Evolutionary conservation across 768 basidiomycete genomes (phyloP).

Genomic region (Leccinum fibrillosum): DNA sequence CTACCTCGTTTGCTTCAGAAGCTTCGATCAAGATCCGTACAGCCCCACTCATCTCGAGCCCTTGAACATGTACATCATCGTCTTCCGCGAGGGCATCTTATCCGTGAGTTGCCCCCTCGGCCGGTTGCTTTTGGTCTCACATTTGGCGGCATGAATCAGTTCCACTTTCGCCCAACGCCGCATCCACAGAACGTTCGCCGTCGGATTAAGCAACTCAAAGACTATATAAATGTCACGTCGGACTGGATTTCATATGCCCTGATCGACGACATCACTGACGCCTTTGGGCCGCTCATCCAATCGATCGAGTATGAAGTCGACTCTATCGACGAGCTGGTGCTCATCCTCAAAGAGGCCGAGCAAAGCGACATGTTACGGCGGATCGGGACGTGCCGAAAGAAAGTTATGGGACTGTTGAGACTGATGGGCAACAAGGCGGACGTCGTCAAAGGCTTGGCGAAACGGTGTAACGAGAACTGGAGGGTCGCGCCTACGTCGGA

Average conservation of each 20-base stretch:
- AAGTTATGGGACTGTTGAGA: slow-evolving; percentile 95
- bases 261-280: slow-evolving; percentile 99
- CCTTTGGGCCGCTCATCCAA: slow-evolving; percentile 97
- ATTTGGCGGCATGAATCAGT: slow-evolving; percentile 42
- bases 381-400: slow-evolving; percentile 97
- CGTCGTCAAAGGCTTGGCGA: slow-evolving; percentile 97
- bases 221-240: slow-evolving; percentile 97
- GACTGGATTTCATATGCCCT: slow-evolving; percentile 99
- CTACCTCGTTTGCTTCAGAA: slow-evolving; percentile 98
- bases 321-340: slow-evolving; percentile 95
- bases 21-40: slow-evolving; percentile 98
- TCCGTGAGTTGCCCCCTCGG: slow-evolving; percentile 57
- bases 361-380: slow-evolving; percentile 97
- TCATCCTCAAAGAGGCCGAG: slow-evolving; percentile 71
- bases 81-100: slow-evolving; percentile 94
- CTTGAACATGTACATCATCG: slow-evolving; percentile 99
- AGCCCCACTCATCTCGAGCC: slow-evolving; percentile 97
- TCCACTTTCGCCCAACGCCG: slow-evolving; percentile 96
- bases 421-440: slow-evolving; percentile 99
- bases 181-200: slow-evolving; percentile 98
- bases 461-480: slow-evolving; percentile 99
- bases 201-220: slow-evolving; percentile 97
- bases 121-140: neutral
- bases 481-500: slow-evolving; percentile 96
- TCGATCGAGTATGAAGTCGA: slow-evolving; percentile 99